phyloP scores from a whole-genome alignment of 2,329 filamentous ascomycete genomes.

The Microdochium bolleyi region DNA sequence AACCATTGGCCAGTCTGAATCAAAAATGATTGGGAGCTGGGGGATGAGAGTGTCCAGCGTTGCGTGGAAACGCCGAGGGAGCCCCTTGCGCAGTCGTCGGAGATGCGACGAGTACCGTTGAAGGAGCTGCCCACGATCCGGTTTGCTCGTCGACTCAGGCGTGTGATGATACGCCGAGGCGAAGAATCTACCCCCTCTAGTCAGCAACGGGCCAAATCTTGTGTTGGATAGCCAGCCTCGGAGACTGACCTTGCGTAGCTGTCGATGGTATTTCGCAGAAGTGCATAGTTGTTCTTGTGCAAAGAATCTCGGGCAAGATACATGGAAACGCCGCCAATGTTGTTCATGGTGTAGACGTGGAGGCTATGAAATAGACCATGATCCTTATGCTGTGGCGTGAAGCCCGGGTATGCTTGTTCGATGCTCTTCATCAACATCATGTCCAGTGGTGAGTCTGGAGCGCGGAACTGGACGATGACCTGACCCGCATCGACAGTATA shows the following conservation, averaged over 20 bases:
- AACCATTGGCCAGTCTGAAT: slow-evolving; percentile 6
- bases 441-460: slow-evolving; percentile 2
- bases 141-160: slow-evolving; percentile 2
- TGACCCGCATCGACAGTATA: slow-evolving; percentile 6
- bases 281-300: slow-evolving; percentile 5
- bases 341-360: slow-evolving; percentile 7
- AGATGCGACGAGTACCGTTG: slow-evolving; percentile 5
- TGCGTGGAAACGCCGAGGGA: slow-evolving; percentile 6
- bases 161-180: slow-evolving; percentile 8
- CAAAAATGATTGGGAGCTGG: slow-evolving; percentile 1
- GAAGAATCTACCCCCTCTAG: slow-evolving; percentile 6
- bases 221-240: not conserved
- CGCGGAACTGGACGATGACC: slow-evolving; percentile 6
- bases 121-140: slow-evolving; percentile 4
- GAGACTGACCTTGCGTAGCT: slow-evolving; percentile 5
- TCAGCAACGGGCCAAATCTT: slow-evolving; percentile 2
- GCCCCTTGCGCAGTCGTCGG: slow-evolving; percentile 2
- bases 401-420: slow-evolving; percentile 7
- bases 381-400: slow-evolving; percentile 5
- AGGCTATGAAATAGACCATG: slow-evolving; percentile 2
- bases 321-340: slow-evolving; percentile 6
- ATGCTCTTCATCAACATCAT: slow-evolving; percentile 3
- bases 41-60: not conserved
- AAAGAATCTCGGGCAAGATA: slow-evolving; percentile 5
- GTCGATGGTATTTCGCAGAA: slow-evolving; percentile 5